Percentiles rank a stretch among this genome's conserved stretches.
Conservation (phyloP, 2,329 filamentous ascomycete genomes). For the Aspergillus latus region DNA sequence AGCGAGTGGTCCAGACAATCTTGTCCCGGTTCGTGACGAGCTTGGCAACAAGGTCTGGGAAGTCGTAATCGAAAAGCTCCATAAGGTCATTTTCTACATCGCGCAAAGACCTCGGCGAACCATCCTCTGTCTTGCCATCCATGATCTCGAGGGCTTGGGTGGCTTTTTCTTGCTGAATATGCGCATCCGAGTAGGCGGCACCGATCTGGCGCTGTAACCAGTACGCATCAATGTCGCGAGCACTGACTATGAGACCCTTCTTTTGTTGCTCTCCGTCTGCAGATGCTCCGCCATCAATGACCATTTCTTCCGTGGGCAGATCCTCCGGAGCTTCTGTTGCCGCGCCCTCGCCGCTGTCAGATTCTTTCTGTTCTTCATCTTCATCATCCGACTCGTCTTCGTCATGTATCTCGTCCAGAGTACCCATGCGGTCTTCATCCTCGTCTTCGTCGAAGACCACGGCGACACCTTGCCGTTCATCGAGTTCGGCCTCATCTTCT, state of each 20-base stretch:
- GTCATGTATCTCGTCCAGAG: conserved; percentile 84
- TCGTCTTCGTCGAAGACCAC: conserved; percentile 95
- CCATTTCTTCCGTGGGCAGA: conserved; percentile 66
- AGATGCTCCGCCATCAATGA: conserved; percentile 68
- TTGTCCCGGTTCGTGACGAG: conserved; percentile 90
- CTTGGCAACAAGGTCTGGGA: conserved; percentile 87
- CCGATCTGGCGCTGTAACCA: conserved; percentile 96
- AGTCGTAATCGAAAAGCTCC: conserved; percentile 96
- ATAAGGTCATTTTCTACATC: conserved; percentile 98
- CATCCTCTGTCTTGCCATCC: conserved; percentile 69
- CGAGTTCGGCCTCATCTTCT: conserved; percentile 72
- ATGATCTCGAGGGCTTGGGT: conserved; percentile 79
- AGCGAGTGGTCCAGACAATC: conserved; percentile 89
- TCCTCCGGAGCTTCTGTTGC: conserved; percentile 45
- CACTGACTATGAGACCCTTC: conserved; percentile 63
- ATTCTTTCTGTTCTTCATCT: conserved; percentile 68
- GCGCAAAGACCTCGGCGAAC: conserved; percentile 78
- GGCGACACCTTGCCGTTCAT: conserved; percentile 93
- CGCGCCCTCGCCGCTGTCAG: conserved; percentile 45
- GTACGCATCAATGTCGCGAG: conserved; percentile 92
- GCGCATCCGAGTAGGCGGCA: conserved; percentile 81
- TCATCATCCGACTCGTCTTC: conserved; percentile 70
- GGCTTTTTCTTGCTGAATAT: conserved; percentile 91
- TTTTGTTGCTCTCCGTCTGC: conserved; percentile 46
- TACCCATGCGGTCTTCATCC: conserved; percentile 74